Evolutionary conservation across 1,139 yeast genomes (phyloP), one percentile per base, ranked within the genome.

Genomic region (Pichia kudriavzevii): DNA sequence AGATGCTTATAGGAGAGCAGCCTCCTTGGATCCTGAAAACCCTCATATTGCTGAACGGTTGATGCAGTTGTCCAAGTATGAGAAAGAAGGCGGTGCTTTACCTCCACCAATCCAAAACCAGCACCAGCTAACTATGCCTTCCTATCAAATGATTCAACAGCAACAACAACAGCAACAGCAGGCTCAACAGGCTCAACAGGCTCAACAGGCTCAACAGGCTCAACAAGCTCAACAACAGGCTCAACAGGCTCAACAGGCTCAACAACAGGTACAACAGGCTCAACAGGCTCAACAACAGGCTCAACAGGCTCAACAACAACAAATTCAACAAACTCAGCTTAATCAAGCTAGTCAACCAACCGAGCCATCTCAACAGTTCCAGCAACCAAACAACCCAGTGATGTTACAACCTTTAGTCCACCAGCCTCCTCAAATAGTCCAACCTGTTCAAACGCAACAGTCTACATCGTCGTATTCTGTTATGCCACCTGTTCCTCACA

Each of bases 1-100:
- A 46, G 97, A 91, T 61, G 98, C 98, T 7, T 91, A 91, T 58
- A 80, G 85, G 53, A 93, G 94, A 48, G 98, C 98, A 6, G 94
- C 94, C 36, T 76, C 94, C 40, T 74, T 91, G 49, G 97, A 91
- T 57, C 97, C 98, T 22, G 81, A 77, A 42, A 88, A 91, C 56
- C 87, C 93, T 33, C 97, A 88, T 59, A 91, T 91, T 52, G 87
- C 85, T 61, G 88, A 91, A 32, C 74, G 98, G 49, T 70, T 91
- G 50, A 94, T 87, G 49, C 94, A 87, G 50, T 68, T 91, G 55
- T 75, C 78, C 35, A 77, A 77, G 50, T 75, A 75, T 53, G 85
- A 79, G 60, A 79, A 77, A 49, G 85, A 79, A 45, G 84, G 85
- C 31, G 81, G 79, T 41, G 64, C 62, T 23, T 78, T 81, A 26